Conservation (phyloP, 768 basidiomycete genomes). For the Trametes maxima region DNA sequence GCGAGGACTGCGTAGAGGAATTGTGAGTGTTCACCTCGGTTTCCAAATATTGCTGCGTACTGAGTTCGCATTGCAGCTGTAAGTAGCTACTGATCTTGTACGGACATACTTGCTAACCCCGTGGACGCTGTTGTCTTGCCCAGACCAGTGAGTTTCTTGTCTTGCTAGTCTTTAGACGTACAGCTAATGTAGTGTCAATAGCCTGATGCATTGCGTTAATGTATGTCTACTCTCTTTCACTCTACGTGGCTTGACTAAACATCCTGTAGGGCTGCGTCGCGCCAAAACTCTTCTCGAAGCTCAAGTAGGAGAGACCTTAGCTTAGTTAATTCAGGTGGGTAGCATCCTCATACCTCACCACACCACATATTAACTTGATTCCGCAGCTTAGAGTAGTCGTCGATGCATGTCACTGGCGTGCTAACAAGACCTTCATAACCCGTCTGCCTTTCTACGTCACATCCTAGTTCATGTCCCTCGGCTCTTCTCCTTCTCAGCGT, state of each 20-base stretch:
- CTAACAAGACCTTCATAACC: neutral
- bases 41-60: neutral
- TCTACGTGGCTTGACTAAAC: constrained; percentile 10
- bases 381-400: constrained; percentile 10
- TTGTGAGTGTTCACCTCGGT: constrained; percentile 42
- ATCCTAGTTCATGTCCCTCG: neutral
- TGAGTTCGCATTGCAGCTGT: constrained; percentile 28
- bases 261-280: constrained; percentile 52
- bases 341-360: neutral
- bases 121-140: constrained; percentile 7
- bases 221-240: constrained; percentile 45
- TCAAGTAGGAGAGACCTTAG: constrained; percentile 45
- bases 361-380: neutral
- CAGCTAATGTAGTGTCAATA: constrained; percentile 33
- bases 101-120: constrained; percentile 6
- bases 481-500: neutral
- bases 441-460: neutral
- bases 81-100: constrained; percentile 6
- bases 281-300: constrained; percentile 82
- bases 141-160: constrained; percentile 66
- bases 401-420: neutral
- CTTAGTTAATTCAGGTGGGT: constrained; percentile 4
- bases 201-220: constrained; percentile 93
- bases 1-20: constrained; percentile 93
- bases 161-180: neutral